Base-by-base conservation (phyloP, 768 basidiomycete genomes). In the Mrakia blollopis region DNA sequence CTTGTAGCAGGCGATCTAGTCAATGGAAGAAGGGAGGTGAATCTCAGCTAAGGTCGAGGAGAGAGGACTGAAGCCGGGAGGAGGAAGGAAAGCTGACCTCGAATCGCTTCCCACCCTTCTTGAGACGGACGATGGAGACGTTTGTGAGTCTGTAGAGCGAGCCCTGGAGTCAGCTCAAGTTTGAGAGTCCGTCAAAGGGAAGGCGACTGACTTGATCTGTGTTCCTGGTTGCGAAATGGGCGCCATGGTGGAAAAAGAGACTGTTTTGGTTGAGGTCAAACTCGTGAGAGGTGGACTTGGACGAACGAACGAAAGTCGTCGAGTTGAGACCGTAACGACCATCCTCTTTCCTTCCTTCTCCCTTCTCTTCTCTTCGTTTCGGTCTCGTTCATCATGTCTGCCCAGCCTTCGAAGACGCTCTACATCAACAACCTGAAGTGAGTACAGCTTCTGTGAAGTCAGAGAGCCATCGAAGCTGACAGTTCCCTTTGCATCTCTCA, bases 21-120 rank as follows among this genome's bases (percentile, higher is more conserved):
- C 41, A 37, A 30, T 16, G 2, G 30, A 50, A 9, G 1, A 37
- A 32, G 25, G 41, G 16, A 14, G 28, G 18, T 57, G 44, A 50
- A 1, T 4, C 21, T 23, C 37, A 35, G 25, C 16, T 21, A 32
- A 23, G 25, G 44, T 25, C 35, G 25, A 7, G n/a, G 50, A n/a
- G 28, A 57, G 21, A 50, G 47, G 5, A 41, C 39, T 6, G 11
- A 41, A 50, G 47, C 47, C 3, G 47, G 16, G 7, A 41, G 57
- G n/a, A 30, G 65, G 35, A 41, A 37, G 25, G 14, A 11, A n/a
- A 30, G 82, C 85, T n/a, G 80, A 93, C 95, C 87, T 99, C 97
- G 83, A 97, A 98, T 69, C 97, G 90, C 85, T 98, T 98, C 60
- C 97, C 97, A 65, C 91, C 93, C 83, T 98, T 98, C 87, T 94